These are phyloP conservation scores for Fomitopsis palustris DNA, from an alignment of 1,284 basidiomycete genomes.

Conservation along the genomic window DNA sequence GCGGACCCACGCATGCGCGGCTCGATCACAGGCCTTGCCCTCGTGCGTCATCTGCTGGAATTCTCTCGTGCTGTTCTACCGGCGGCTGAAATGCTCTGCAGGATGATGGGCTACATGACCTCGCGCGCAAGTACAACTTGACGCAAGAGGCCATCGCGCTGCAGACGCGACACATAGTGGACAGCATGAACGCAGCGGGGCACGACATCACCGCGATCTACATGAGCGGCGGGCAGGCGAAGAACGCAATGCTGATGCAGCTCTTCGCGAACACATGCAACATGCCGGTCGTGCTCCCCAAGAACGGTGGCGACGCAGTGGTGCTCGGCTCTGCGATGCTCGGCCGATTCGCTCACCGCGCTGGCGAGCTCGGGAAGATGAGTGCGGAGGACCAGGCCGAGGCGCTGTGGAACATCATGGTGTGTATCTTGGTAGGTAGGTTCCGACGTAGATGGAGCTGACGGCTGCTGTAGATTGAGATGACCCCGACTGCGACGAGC, in stretches of 20 bases:
- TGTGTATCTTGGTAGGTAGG: slow-evolving; percentile 37
- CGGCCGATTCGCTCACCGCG: slow-evolving; percentile 82
- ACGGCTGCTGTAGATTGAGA: slow-evolving; percentile 61
- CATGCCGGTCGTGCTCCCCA: slow-evolving; percentile 84
- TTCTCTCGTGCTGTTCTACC: not conserved
- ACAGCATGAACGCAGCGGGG: slow-evolving; percentile 85
- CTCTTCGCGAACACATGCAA: slow-evolving; percentile 85
- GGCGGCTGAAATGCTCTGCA: slow-evolving; percentile 20
- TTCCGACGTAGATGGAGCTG: not conserved
- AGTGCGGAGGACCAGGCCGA: slow-evolving; percentile 55
- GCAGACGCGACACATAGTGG: slow-evolving; percentile 94
- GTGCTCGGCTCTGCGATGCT: slow-evolving; percentile 94
- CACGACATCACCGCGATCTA: slow-evolving; percentile 87
- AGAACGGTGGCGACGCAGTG: slow-evolving; percentile 77
- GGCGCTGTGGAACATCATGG: slow-evolving; percentile 92
- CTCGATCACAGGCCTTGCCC: slow-evolving; percentile 82
- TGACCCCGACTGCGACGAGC: slow-evolving; percentile 84
- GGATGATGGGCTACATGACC: slow-evolving; percentile 77
- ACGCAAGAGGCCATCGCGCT: slow-evolving; percentile 94
- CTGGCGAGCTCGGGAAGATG: slow-evolving; percentile 33
- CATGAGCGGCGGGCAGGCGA: slow-evolving; percentile 91
- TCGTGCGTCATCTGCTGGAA: slow-evolving; percentile 52
- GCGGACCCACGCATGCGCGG: slow-evolving; percentile 94
- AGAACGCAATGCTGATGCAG: slow-evolving; percentile 81
- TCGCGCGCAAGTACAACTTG: slow-evolving; percentile 88